Evolutionary conservation across 768 basidiomycete genomes (phyloP), one percentile per base, ranked within the genome.

Genomic region (Tricholoma saponaceum): DNA sequence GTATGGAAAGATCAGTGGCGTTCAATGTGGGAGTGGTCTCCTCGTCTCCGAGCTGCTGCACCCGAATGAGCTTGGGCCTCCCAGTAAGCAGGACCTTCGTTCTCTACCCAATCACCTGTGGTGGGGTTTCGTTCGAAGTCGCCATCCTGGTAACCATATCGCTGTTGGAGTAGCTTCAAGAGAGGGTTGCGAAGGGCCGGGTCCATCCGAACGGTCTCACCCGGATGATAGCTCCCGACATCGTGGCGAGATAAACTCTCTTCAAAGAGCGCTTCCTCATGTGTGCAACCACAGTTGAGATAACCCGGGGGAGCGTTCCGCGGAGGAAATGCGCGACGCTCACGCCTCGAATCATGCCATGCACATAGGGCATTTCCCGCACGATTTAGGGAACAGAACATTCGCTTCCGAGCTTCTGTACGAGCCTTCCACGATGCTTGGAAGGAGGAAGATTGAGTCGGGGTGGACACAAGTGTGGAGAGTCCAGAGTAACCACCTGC

Each of bases 361-460:
- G 92, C 86, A 68, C 91, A 93, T 33, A 93, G 81, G 1, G 91
- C 90, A 63, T 94, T 94, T 30, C 92, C 92, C 0, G 91, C 91
- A 52, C 92, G 84, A 70, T 94, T 93, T 28, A 90, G 76, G 3
- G 90, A 88, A 69, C 91, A 94, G 72, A 86, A 88, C 44, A 83
- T 76, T 55, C 83, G 83, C 61, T 77, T 74, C 35, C 92, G 87
- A 5, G 86, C 82, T 20, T 89, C 85, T 0, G 89, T 92, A 57
- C 91, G 87, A 8, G 78, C 75, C 50, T 79, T 81, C 91, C 91
- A 92, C 2, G 83, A 78, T 26, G 76, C 72, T 47, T 84, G 78
- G 73, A 88, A 86, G 18, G 76, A 62, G 14, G 81, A 64, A 12
- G 78, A 75, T 8, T 74, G 66, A 9, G 79, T 76, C 1, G 74